These are phyloP conservation scores for Coniochaeta sp. DNA, from an alignment of 2,329 filamentous ascomycete genomes.

Conservation along the genomic window DNA sequence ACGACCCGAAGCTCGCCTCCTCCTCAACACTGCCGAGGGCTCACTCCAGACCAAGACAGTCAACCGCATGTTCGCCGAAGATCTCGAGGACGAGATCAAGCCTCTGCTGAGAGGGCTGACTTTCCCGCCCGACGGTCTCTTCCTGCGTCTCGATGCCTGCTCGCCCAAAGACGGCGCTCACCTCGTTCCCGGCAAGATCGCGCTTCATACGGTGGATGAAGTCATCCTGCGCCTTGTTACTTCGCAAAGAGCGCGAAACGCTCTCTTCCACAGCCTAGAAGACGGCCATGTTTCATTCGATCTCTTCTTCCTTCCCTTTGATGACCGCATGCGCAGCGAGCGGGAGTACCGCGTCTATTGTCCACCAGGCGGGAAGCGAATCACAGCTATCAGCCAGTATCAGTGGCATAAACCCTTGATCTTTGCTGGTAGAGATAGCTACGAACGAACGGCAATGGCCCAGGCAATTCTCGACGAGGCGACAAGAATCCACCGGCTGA, in stretches of 20 bases:
- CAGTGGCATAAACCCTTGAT: constrained; percentile 29
- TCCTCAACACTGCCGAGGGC: constrained; percentile 21
- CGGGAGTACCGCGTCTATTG: constrained; percentile 38
- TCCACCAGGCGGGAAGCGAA: constrained; percentile 20
- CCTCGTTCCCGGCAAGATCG: constrained; percentile 13
- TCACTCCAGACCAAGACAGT: constrained; percentile 22
- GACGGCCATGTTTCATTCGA: constrained; percentile 14
- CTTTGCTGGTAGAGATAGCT: constrained; percentile 10
- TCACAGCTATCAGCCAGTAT: constrained; percentile 34
- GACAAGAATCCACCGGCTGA: constrained; percentile 15
- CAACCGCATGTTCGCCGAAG: constrained; percentile 24
- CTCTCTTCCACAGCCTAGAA: constrained; percentile 20
- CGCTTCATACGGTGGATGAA: constrained; percentile 23
- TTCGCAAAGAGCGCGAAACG: constrained; percentile 27
- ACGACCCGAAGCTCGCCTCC: constrained; percentile 18
- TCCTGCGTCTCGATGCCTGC: constrained; percentile 33
- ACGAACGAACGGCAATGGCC: constrained; percentile 9
- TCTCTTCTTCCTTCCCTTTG: constrained; percentile 33
- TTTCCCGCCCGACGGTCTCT: constrained; percentile 29
- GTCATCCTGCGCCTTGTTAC: constrained; percentile 30
- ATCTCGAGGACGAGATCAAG: constrained; percentile 22
- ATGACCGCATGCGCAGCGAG: constrained; percentile 27
- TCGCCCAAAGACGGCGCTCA: constrained; percentile 33
- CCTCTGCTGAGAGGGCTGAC: constrained; percentile 15
- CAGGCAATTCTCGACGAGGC: constrained; percentile 14